Evolutionary conservation across 768 basidiomycete genomes (phyloP), one percentile per base, ranked within the genome.

Genomic region (Boletellus ananiceps): DNA sequence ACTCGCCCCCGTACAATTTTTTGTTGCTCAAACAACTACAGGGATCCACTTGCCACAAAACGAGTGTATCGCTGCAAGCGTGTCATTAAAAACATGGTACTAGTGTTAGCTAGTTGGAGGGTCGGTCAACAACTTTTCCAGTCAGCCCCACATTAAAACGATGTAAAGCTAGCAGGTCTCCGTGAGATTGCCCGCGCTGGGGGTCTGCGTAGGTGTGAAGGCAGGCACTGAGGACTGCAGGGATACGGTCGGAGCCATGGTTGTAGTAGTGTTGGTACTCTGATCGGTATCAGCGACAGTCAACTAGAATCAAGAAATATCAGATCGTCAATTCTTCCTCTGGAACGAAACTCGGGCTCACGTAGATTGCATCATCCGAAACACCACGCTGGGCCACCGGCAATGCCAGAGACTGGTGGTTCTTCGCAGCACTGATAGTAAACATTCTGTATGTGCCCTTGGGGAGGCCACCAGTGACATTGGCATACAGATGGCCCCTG

Each of bases 391-490:
- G 64, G 11, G 71, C 71, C 19, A 71, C 49, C n/a, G 64, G 67
- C 47, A 71, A 58, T 13, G 65, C 49, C 15, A 62, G 65, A 11
- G 65, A 63, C 37, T 77, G 77, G 50, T 77, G 76, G 62, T 79
- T 80, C 40, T 75, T 69, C 13, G 75, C 74, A 9, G 71, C 53
- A 59, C 74, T 74, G 63, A 74, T 72, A 35, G 67, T 63, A 35
- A 68, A 64, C 52, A 82, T 57, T 54, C 69, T 71, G 66, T 81
- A 82, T 13, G 65, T 50, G 40, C 84, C 84, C 23, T 69, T 71
- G 9, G 74, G 72, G 7, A 86, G 71, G 40, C 84, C 84, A 25
- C 69, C 74, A 1, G 71, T 67, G 49, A 86, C 77, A 19, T 66
- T 69, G 16, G 75, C 70, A 34, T 72, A 65, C 5, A 83, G 68